Evolutionary conservation across 1,284 basidiomycete genomes (phyloP).

Genomic region (Boletus calvinii): DNA sequence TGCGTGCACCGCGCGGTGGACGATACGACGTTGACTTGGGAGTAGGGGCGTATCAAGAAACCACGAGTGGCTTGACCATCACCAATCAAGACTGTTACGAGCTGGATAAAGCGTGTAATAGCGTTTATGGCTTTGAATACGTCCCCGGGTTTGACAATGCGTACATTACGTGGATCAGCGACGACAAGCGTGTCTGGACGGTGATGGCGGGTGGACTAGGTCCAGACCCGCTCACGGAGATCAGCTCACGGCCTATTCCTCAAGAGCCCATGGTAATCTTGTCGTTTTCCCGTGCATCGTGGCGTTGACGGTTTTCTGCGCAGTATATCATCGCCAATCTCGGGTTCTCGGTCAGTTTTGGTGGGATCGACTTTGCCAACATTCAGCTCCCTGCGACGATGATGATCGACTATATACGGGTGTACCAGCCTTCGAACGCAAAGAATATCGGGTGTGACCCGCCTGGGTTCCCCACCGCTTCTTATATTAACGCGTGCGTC

Average conservation of each 20-base stretch:
- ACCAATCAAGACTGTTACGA: conserved; percentile 36
- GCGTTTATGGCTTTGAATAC: conserved; percentile 37
- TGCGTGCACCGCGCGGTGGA: conserved; percentile 11
- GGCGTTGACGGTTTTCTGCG: background rate
- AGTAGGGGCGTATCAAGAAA: conserved; percentile 35
- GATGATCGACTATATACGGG: conserved; percentile 44
- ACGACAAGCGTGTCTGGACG: conserved; percentile 46
- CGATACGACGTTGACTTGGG: conserved; percentile 1
- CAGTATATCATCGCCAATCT: conserved; percentile 47
- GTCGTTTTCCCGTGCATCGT: background rate
- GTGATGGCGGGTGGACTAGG: conserved; percentile 40
- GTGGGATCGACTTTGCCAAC: conserved; percentile 39
- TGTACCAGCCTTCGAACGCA: conserved; percentile 40
- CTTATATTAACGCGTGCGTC: conserved; percentile 37
- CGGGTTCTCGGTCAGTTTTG: conserved; percentile 43
- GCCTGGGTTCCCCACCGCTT: conserved; percentile 37
- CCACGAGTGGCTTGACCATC: conserved; percentile 32
- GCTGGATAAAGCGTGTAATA: conserved; percentile 28
- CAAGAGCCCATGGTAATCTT: conserved; percentile 50
- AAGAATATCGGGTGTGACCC: conserved; percentile 43
- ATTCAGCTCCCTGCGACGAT: conserved; percentile 41
- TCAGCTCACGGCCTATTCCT: conserved; percentile 48
- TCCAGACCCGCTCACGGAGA: conserved; percentile 41
- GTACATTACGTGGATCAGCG: conserved; percentile 51
- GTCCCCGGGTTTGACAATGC: conserved; percentile 39